Base-by-base conservation (phyloP, 1,284 basidiomycete genomes). In the Ceratobasidium sp. region DNA sequence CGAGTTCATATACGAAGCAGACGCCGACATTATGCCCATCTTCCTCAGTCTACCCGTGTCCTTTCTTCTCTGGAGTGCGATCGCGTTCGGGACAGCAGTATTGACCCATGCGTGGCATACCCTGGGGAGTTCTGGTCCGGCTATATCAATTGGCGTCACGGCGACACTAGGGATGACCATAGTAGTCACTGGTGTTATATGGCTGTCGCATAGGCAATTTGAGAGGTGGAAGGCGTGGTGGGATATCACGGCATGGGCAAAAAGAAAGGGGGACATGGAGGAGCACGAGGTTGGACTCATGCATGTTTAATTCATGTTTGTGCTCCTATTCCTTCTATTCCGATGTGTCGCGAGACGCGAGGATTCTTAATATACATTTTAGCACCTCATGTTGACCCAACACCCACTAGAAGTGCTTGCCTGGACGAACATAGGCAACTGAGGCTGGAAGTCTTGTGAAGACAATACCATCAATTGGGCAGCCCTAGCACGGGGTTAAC, bases 1-100 rank as follows among this genome's bases (percentile, higher is more conserved):
- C 39, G 76, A 76, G 43, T 76, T 76, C 43, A 76, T 76, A 24
- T 76, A 74, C 56, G 51, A 72, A 22, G 66, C 76, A n/a, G 66
- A 74, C 27, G 48, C 65, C 46, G 76, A 76, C n/a, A 62, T 76
- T 19, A 69, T 76, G 37, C 51, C 76, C 19, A 74, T 76, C 6
- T 75, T 75, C 46, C 76, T 76, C 62, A 71, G 69, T 41, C 56
- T 76, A 8, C 76, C 76, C 0, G 74, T 76, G n/a, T 63, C 74
- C 14, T 76, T 76, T 63, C 64, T 76, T 27, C 66, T 76, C 19
- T 76, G 76, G 76, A 75, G 74, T 41, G 59, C 71, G 19, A 63
- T 76, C 9, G 59, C 69, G 11, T 76, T 76, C 48, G 61, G 65
- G 27, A 74, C 68, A 16, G 74, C 62, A 4, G 68, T 76, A 4